These are phyloP conservation scores for Trichaptum fuscoviolaceum DNA, from an alignment of 768 basidiomycete genomes.

Conservation along the genomic window DNA sequence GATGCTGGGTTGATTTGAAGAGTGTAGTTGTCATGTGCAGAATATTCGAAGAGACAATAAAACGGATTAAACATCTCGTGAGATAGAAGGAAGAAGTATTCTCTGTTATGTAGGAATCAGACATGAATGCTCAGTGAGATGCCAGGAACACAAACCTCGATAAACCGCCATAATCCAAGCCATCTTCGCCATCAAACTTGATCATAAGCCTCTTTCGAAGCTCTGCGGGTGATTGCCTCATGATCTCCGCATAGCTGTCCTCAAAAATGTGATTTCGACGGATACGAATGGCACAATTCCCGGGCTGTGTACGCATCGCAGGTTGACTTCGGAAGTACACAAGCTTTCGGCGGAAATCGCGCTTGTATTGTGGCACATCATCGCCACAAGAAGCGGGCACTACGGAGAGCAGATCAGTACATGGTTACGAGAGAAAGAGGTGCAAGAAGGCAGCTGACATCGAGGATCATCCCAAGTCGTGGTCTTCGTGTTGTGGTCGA, in stretches of 20 bases:
- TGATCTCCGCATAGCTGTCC: slow-evolving; percentile 99
- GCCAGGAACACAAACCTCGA: slow-evolving; percentile 60
- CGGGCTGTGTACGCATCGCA: slow-evolving; percentile 95
- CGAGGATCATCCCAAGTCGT: slow-evolving; percentile 99
- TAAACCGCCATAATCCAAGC: slow-evolving; percentile 96
- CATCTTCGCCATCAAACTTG: slow-evolving; percentile 99
- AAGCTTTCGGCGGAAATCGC: slow-evolving; percentile 97
- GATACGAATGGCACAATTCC: slow-evolving; percentile 99
- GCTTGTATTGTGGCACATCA: slow-evolving; percentile 99
- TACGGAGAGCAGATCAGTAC: background rate
- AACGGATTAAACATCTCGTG: slow-evolving; percentile 99
- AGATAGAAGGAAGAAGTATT: slow-evolving; percentile 99
- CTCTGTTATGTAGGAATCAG: slow-evolving; percentile 44
- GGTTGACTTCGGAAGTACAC: slow-evolving; percentile 99
- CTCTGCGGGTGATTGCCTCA: slow-evolving; percentile 98
- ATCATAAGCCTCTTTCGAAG: slow-evolving; percentile 99
- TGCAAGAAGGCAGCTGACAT: background rate
- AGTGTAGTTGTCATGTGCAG: slow-evolving; percentile 99
- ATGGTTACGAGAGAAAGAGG: slow-evolving; percentile 13
- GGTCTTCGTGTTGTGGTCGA: slow-evolving; percentile 99
- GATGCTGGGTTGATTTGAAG: slow-evolving; percentile 99
- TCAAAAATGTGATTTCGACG: slow-evolving; percentile 98
- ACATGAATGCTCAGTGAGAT: background rate
- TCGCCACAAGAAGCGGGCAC: slow-evolving; percentile 91
- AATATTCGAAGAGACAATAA: slow-evolving; percentile 99